Percentiles rank a stretch among this genome's conserved stretches.
Evolutionary conservation across 192 early-diverging fungal species (phyloP).

Genomic region (Pecoramyces ruminantium): DNA sequence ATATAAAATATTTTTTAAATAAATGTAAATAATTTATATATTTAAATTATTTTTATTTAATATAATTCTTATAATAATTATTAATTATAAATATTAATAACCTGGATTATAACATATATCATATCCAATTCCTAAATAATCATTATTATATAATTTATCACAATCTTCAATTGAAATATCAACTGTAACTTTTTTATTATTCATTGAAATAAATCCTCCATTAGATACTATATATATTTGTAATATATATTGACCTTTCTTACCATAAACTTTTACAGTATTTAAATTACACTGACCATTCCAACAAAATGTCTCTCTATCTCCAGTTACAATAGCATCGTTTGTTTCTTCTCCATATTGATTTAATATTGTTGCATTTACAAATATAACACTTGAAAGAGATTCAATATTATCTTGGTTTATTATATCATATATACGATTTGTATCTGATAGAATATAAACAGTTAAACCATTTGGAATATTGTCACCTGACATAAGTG

Average conservation of each 20-base stretch:
- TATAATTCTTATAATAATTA: too few species aligned
- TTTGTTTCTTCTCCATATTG: neutral
- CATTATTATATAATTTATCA: neutral
- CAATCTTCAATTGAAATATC: neutral
- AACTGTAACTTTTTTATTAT: neutral
- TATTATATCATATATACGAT: neutral
- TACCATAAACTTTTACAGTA: neutral
- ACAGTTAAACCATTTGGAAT: neutral
- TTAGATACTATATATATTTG: neutral
- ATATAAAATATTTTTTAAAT: too few species aligned
- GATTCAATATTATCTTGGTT: neutral
- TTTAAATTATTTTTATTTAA: too few species aligned
- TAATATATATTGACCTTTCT: neutral
- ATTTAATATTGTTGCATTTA: neutral
- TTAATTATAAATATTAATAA: too few species aligned
- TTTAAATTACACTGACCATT: neutral
- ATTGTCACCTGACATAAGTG: neutral
- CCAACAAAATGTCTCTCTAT: neutral
- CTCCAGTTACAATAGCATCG: neutral
- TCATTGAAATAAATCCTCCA: neutral
- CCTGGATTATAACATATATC: neutral
- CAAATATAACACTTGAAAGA: neutral
- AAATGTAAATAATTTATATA: too few species aligned
- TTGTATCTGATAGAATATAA: neutral
- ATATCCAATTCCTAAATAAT: neutral